Evolutionary conservation across 2,329 filamentous ascomycete species (phyloP).

Genomic region (Leptoxyphium fumago): DNA sequence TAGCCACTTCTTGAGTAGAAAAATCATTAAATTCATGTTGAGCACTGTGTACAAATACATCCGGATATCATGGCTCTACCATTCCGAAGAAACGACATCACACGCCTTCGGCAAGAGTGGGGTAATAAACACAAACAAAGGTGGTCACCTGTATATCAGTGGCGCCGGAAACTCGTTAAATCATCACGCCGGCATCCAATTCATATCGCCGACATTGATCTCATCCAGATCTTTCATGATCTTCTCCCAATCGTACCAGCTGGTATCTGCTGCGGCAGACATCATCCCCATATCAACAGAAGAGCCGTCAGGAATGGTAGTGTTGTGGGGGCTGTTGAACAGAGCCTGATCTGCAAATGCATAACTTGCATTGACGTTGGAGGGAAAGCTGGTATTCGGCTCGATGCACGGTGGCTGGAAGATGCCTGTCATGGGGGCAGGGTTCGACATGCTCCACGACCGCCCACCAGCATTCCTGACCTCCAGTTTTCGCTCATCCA

Average conservation of each 20-base stretch:
- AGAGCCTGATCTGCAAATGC: background rate
- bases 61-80: no score
- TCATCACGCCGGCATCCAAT: background rate
- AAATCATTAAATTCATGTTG: no score
- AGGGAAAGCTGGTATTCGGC: background rate
- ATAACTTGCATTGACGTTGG: background rate
- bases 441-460: background rate
- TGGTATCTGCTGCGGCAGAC: slow-evolving; percentile 1
- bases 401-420: background rate
- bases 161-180: no score
- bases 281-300: background rate
- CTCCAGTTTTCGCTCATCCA: background rate
- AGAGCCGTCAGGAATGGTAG: background rate
- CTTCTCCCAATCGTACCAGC: slow-evolving; percentile 12
- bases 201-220: background rate
- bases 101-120: no score
- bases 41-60: no score
- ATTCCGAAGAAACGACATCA: no score
- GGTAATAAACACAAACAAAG: no score
- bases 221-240: slow-evolving; percentile 6
- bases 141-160: no score
- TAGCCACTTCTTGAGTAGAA: no score
- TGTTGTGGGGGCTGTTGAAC: background rate
- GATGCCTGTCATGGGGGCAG: background rate
- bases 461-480: background rate